These are phyloP conservation scores for Nicotiana otophora DNA, from an alignment of 257 asterid genomes.

Conservation along the genomic window DNA sequence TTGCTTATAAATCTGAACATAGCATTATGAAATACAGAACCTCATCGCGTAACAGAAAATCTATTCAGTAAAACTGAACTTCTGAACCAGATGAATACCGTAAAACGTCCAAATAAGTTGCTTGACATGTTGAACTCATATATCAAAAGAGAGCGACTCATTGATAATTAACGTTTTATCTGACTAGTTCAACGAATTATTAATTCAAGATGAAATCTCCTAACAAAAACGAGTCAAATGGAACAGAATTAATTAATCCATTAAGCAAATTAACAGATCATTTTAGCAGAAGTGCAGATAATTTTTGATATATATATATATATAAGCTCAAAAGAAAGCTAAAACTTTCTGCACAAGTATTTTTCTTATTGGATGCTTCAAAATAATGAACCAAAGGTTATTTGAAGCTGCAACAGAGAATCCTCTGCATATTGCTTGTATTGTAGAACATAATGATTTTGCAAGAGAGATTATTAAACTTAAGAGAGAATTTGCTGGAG, in stretches of 20 bases:
- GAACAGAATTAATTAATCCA: background rate
- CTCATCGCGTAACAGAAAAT: background rate
- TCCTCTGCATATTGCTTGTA: conserved; percentile 8
- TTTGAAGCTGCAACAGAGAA: background rate
- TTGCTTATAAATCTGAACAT: background rate
- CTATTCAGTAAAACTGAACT: background rate
- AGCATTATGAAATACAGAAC: background rate
- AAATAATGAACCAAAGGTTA: conserved; percentile 7
- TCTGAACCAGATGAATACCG: background rate
- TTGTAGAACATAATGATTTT: background rate
- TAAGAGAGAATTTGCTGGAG: conserved; percentile 6
- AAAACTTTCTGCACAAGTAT: background rate
- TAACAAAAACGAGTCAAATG: background rate
- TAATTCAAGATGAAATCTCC: background rate
- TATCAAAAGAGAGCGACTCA: background rate
- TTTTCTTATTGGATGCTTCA: background rate
- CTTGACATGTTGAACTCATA: background rate
- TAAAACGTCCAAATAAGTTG: background rate
- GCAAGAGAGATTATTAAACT: background rate
- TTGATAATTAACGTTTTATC: background rate
- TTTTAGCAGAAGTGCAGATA: background rate
- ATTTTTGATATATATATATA: background rate
- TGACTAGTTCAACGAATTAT: background rate
- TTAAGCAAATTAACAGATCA: background rate
- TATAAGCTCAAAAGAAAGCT: background rate